Evolutionary conservation across 129 eudicot species (phyloP), one percentile per base, ranked within the genome.

Genomic region (Saussurea involucrata): DNA sequence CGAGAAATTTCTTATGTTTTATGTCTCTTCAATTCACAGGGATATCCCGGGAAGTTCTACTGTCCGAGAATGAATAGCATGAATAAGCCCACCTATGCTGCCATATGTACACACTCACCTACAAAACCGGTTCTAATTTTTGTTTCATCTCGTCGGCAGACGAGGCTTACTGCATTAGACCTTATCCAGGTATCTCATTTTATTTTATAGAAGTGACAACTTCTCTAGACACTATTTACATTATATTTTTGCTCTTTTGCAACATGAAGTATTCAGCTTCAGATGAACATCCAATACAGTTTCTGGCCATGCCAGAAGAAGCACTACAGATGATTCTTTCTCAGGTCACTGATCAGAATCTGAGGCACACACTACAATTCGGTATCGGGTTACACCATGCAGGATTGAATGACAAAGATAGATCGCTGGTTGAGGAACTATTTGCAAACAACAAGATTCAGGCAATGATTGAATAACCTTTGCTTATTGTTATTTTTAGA

Each of bases 51-150:
- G 80, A 95, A 95, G 81, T 95, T 78, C 80, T 95, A 95, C 80
- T 95, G 97, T 88, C 98, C 98, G 73, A 89, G 98, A 82, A 95
- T 95, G 98, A 91, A 91, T 78, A 95, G 97, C 88, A 95, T 95
- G 98, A 95, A 95, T 68, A 95, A 95, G 64, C 98, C 98, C 63
- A 82, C 98, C 15, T 95, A 95, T 83, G 98, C 98, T 76, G 98
- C 98, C 68, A 95, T 95, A 80, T 87, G 92, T 78, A 89, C 98
- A 21, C 98, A 95, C 78, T 95, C 98, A 29, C 97, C 98, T 64
- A 85, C 97, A 78, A 95, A 95, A 80, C 98, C 98, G 34, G 97
- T 91, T 78, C 92, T 95, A 28, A 89, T 95, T 58, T 95, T 95
- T 86, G 98, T 95, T 69, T 95, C 98, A 28, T 95, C 98, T 24